These are phyloP conservation scores for Apiotrichum gamsii DNA, from an alignment of 1,284 basidiomycete species.

Conservation along the genomic window DNA sequence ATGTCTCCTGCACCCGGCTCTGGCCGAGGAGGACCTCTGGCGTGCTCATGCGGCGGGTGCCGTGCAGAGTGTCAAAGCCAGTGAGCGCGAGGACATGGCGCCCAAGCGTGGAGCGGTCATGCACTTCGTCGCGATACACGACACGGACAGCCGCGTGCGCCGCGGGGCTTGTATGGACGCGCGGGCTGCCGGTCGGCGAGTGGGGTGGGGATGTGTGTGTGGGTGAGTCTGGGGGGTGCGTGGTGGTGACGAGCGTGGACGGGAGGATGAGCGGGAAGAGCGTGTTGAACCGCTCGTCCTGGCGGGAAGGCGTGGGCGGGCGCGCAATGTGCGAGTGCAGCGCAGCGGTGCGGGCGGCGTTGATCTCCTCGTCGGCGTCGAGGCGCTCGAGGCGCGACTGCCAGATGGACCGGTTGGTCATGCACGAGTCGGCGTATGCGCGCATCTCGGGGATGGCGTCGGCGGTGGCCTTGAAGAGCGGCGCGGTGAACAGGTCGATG, in stretches of 20 bases:
- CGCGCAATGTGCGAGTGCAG: constrained; percentile 23
- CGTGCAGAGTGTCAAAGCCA: constrained; percentile 4
- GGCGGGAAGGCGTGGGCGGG: constrained; percentile 21
- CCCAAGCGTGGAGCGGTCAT: constrained; percentile 3
- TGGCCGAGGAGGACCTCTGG: constrained; percentile 13
- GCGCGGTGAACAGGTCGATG: constrained; percentile 71
- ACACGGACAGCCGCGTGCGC: constrained; percentile 7
- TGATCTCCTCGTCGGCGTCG: constrained; percentile 13
- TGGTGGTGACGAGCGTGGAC: constrained; percentile 20
- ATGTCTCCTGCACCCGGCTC: no score
- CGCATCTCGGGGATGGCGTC: constrained; percentile 67
- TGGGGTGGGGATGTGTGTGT: not conserved
- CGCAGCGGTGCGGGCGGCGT: constrained; percentile 10
- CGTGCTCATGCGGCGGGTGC: constrained; percentile 10
- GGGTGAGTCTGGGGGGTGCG: constrained; percentile 9
- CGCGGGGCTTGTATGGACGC: not conserved
- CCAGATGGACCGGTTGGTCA: constrained; percentile 63
- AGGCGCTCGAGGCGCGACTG: constrained; percentile 53
- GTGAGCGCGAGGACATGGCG: constrained; percentile 14
- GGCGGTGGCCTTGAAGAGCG: constrained; percentile 69
- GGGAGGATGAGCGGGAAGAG: constrained; percentile 48
- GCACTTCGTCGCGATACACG: constrained; percentile 13
- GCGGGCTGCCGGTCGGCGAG: constrained; percentile 4
- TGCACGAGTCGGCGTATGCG: constrained; percentile 58
- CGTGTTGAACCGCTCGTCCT: constrained; percentile 43